These are phyloP conservation scores for Aspergillus floridensis DNA, from an alignment of 2,329 filamentous ascomycete genomes.

Conservation along the genomic window DNA sequence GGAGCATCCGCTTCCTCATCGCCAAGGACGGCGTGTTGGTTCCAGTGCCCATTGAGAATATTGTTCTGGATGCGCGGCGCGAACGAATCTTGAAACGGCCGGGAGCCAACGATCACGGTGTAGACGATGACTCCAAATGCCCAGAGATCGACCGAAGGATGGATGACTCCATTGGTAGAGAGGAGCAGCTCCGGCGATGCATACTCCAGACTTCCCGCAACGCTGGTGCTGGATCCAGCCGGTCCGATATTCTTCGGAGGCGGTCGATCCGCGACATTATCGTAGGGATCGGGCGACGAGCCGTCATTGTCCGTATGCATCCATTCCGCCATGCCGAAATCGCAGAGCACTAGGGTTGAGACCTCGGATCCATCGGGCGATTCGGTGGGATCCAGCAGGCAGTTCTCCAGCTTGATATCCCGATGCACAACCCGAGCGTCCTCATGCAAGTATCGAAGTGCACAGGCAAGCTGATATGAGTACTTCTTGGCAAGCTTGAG, in stretches of 20 bases:
- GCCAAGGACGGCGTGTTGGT: constrained; percentile 49
- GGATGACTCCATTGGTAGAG: constrained; percentile 40
- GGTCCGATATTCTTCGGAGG: constrained; percentile 53
- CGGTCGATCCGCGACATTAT: constrained; percentile 46
- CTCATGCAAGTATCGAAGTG: constrained; percentile 65
- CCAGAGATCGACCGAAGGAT: constrained; percentile 63
- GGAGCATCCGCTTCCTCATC: constrained; percentile 35
- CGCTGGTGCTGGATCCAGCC: constrained; percentile 55
- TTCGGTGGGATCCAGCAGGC: constrained; percentile 57
- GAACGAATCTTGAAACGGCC: constrained; percentile 63
- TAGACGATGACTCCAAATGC: constrained; percentile 65
- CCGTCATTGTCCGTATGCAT: constrained; percentile 56
- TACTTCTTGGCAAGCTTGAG: constrained; percentile 57
- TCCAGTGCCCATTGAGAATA: constrained; percentile 61
- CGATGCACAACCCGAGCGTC: constrained; percentile 65
- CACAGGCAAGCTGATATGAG: constrained; percentile 61
- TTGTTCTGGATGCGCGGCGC: constrained; percentile 58
- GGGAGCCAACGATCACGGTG: constrained; percentile 57
- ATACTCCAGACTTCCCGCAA: constrained; percentile 61
- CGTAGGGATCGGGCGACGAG: constrained; percentile 50
- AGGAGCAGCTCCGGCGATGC: constrained; percentile 49
- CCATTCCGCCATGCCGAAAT: constrained; percentile 70
- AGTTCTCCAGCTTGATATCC: constrained; percentile 69
- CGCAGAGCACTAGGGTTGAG: constrained; percentile 61
- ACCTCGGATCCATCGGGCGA: constrained; percentile 48